Base-by-base conservation (phyloP, 805 yeast genomes). In the Wickerhamiella alocasiicola region DNA sequence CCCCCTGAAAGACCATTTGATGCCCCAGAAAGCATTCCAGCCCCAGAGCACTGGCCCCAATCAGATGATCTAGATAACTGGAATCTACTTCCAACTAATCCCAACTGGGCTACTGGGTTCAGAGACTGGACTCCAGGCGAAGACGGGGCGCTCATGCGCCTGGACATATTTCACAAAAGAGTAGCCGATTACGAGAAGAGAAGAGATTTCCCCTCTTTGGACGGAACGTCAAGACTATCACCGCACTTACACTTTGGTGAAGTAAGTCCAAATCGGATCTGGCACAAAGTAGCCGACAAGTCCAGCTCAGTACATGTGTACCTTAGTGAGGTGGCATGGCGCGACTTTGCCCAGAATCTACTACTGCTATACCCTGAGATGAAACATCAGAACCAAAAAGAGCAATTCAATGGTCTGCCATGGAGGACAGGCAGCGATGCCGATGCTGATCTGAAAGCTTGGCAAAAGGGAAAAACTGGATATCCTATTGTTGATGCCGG, bases 401-500 rank as follows among this genome's bases (percentile, higher is more conserved):
- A 57, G 6, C 59, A 60, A 16, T 72, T 67, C 25, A 21, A 35
- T 20, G 16, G 27, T 17, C 29, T 35, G 39, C 29, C 25, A 9
- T 35, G 39, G 39, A 31, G 39, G 19, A 17, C 19, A 15, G 31
- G 23, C 24, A 25, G 19, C n/a, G 25, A 35, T n/a, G 39, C 39
- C 4, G 13, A 16, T 17, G 20, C 23, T 5, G 39, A 35, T 19
- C 23, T 35, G 50, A 57, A 60, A 17, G 62, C 61, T 16, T 73
- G 78, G 79, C 66, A 72, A 44, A 50, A 59, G 18, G 79, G 78
- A 0, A 52, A 52, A 16, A 73, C 78, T 0, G 79, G 78, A 1
- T 63, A 61, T 37, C 78, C 79, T 1, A 61, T 73, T 9, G 68
- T 73, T 3, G 79, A 73, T 49, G 78, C 78, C 2, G 64, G 70